These are phyloP conservation scores for Trichoderma brevicompactum DNA, from an alignment of 2,329 filamentous ascomycete species.

Conservation along the genomic window DNA sequence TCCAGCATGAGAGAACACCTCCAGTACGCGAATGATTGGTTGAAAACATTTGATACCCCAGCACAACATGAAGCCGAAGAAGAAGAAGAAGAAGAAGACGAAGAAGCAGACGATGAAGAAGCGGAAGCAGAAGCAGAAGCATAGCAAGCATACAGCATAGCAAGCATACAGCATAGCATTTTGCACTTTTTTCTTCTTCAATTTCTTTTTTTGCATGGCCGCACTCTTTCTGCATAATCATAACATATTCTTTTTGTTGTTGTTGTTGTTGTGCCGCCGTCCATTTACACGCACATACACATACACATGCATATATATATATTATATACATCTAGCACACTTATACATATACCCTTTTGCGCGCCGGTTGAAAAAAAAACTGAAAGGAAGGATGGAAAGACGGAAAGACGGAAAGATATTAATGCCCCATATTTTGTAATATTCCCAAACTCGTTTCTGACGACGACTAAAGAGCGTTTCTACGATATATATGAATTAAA, in stretches of 20 bases:
- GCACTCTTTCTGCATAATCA: not conserved
- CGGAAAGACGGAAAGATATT: not conserved
- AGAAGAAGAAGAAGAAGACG: not conserved
- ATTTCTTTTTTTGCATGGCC: not conserved
- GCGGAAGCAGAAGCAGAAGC: not conserved
- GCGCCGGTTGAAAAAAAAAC: not conserved
- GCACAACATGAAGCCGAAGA: slow-evolving; percentile 4
- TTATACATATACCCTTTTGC: slow-evolving; percentile 15
- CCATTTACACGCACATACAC: not conserved
- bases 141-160: not conserved
- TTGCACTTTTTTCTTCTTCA: not conserved
- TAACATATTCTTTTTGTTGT: not conserved
- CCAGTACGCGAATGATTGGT: slow-evolving; percentile 28
- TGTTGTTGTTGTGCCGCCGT: too few species aligned
- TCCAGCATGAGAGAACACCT: slow-evolving; percentile 29
- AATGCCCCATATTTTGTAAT: slow-evolving; percentile 8
- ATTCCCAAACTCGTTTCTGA: not conserved
- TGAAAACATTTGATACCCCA: slow-evolving; percentile 20
- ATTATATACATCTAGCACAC: not conserved
- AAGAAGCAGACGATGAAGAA: slow-evolving; percentile 10
- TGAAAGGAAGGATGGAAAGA: not conserved
- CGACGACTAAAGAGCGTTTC: not conserved
- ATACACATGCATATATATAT: not conserved
- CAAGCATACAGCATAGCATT: slow-evolving; percentile 11
- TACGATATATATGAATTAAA: slow-evolving; percentile 16